A percentile compares a stretch with the other conserved stretches of the same genome.
Conservation (phyloP, 1,284 basidiomycete species). For the Serendipita sp. region DNA sequence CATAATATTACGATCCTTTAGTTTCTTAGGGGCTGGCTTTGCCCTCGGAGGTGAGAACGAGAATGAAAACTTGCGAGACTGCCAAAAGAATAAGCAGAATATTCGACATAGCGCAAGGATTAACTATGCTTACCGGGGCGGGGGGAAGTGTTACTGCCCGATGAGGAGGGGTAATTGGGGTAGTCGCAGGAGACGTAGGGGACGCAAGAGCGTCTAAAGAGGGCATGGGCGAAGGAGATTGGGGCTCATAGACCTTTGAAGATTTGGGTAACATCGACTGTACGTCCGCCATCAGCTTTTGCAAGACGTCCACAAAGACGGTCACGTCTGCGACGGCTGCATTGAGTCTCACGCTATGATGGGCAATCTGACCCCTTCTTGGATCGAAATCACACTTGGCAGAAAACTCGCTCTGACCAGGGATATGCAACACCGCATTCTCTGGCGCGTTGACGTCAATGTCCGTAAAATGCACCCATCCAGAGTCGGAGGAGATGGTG, state of each 20-base stretch:
- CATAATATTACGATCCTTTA: slow-evolving; percentile 1
- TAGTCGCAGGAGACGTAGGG: background rate
- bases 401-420: background rate
- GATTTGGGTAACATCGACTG: background rate
- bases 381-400: background rate
- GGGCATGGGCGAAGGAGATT: background rate
- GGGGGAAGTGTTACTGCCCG: background rate
- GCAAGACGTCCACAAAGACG: background rate
- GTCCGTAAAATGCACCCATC: background rate
- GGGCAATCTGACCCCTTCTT: background rate
- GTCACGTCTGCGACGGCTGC: background rate
- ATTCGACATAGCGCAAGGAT: background rate
- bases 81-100: background rate
- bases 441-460: background rate
- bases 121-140: background rate
- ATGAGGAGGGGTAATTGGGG: background rate
- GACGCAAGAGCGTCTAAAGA: background rate
- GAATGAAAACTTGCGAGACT: background rate
- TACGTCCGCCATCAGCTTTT: background rate
- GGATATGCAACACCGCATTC: background rate
- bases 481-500: background rate
- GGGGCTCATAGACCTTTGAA: background rate
- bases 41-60: background rate
- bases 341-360: background rate
- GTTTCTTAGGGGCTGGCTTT: background rate